These are phyloP conservation scores for Wickerhamiella azymoides DNA, from an alignment of 805 yeast species.

Conservation along the genomic window DNA sequence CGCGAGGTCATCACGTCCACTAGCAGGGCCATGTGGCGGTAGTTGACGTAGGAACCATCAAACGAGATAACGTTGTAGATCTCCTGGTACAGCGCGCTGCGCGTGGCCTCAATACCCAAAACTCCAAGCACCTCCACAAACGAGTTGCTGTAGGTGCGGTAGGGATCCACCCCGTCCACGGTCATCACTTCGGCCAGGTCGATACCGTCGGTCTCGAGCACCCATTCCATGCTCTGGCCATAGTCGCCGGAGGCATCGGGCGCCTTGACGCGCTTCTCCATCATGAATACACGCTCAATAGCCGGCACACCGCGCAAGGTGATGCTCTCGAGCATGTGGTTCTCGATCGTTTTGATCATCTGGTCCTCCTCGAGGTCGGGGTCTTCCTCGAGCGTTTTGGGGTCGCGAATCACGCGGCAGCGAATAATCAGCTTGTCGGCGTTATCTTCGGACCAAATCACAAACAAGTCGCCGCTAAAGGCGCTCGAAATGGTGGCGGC, in stretches of 20 bases:
- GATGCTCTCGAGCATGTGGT: slow-evolving; percentile 89
- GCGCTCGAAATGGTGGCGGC: slow-evolving; percentile 88
- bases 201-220: slow-evolving; percentile 96
- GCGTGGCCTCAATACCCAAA: slow-evolving; percentile 95
- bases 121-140: slow-evolving; percentile 92
- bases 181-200: slow-evolving; percentile 89
- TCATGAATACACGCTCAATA: slow-evolving; percentile 67
- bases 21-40: slow-evolving; percentile 93
- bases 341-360: slow-evolving; percentile 85
- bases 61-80: slow-evolving; percentile 95
- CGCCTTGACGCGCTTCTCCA: slow-evolving; percentile 29
- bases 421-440: slow-evolving; percentile 93
- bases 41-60: slow-evolving; percentile 98
- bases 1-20: slow-evolving; percentile 98
- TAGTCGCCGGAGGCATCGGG: slow-evolving; percentile 71
- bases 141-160: slow-evolving; percentile 87
- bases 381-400: slow-evolving; percentile 83
- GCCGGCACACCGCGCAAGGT: slow-evolving; percentile 93
- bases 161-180: slow-evolving; percentile 86
- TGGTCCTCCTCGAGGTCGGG: slow-evolving; percentile 95
- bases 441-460: slow-evolving; percentile 98
- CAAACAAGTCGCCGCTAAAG: slow-evolving; percentile 89
- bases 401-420: slow-evolving; percentile 96
- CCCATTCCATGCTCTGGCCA: slow-evolving; percentile 90
- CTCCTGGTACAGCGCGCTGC: slow-evolving; percentile 86